Conservation (phyloP, 2,329 filamentous ascomycete genomes). For the Beauveria asiatica region DNA sequence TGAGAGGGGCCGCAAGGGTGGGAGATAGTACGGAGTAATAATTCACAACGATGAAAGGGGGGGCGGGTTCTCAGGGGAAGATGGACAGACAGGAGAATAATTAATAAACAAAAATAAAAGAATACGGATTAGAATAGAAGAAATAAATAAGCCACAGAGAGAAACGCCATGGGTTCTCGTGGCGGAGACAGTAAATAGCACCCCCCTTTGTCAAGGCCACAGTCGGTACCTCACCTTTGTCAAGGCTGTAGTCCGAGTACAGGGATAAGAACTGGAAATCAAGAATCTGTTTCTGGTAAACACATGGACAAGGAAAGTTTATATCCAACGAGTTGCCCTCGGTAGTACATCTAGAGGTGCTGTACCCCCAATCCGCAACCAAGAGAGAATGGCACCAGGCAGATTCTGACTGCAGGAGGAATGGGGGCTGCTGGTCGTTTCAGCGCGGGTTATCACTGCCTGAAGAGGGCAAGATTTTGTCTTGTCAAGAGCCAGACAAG, state of each 20-base stretch:
- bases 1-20: not conserved
- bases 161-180: conserved; percentile 1
- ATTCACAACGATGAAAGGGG: not conserved
- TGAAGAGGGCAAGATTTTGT: conserved; percentile 16
- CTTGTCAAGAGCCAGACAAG: conserved; percentile 30
- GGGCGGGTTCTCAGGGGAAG: not conserved
- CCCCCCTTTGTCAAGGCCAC: not conserved
- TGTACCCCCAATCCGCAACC: not conserved
- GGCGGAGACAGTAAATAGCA: not conserved
- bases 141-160: not conserved
- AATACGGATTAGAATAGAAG: no score
- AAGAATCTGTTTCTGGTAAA: no score
- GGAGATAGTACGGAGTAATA: not conserved
- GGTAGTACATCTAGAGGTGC: no score
- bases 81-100: not conserved
- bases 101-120: no score
- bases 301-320: no score
- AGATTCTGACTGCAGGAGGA: conserved; percentile 13
- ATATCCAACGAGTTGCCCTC: not conserved
- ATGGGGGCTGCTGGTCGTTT: conserved; percentile 21
- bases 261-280: not conserved
- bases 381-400: not conserved
- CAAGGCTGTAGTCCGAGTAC: no score
- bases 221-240: not conserved
- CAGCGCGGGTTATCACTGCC: conserved; percentile 25